A percentile compares a stretch with the other conserved stretches of the same genome.
Conservation (phyloP, 2,329 filamentous ascomycete species). For the Xylariales sp. region DNA sequence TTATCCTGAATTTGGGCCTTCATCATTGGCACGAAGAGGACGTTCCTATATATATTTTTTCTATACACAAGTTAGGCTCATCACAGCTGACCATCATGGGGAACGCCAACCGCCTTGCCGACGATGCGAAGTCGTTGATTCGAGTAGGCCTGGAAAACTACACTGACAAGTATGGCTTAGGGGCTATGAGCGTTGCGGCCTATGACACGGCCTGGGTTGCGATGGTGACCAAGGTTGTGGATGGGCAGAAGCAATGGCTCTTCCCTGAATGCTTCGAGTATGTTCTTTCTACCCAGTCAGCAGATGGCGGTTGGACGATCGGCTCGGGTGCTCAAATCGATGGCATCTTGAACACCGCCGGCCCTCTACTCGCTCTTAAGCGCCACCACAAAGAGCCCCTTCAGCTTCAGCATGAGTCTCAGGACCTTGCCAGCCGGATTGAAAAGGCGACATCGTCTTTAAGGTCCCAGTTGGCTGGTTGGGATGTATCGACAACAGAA, state of each 20-base stretch:
- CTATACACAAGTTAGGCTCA: conserved; percentile 4
- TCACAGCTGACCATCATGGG: conserved; percentile 29
- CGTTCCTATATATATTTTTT: no score
- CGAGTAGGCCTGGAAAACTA: conserved; percentile 36
- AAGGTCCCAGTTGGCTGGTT: conserved; percentile 42
- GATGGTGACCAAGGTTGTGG: conserved; percentile 42
- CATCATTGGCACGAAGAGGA: conserved; percentile 23
- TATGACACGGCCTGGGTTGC: conserved; percentile 54
- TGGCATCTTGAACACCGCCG: conserved; percentile 51
- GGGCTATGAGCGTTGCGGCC: conserved; percentile 45
- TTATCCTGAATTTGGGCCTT: conserved; percentile 12
- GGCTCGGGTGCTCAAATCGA: conserved; percentile 47
- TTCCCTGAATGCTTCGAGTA: conserved; percentile 51
- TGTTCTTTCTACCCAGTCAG: conserved; percentile 45
- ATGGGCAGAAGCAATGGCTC: conserved; percentile 42
- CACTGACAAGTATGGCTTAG: conserved; percentile 40
- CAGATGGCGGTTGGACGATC: conserved; percentile 46
- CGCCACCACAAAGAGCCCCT: conserved; percentile 39
- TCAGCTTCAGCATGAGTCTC: conserved; percentile 29
- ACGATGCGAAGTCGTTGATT: conserved; percentile 39
- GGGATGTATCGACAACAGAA: conserved; percentile 46
- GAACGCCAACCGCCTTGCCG: conserved; percentile 33
- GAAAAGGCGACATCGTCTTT: conserved; percentile 40
- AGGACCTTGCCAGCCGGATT: conserved; percentile 37
- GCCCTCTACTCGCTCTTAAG: conserved; percentile 49